Evolutionary conservation across 441 rosid genomes (phyloP), one percentile per base, ranked within the genome.

Genomic region (Flueggea neowawraea): DNA sequence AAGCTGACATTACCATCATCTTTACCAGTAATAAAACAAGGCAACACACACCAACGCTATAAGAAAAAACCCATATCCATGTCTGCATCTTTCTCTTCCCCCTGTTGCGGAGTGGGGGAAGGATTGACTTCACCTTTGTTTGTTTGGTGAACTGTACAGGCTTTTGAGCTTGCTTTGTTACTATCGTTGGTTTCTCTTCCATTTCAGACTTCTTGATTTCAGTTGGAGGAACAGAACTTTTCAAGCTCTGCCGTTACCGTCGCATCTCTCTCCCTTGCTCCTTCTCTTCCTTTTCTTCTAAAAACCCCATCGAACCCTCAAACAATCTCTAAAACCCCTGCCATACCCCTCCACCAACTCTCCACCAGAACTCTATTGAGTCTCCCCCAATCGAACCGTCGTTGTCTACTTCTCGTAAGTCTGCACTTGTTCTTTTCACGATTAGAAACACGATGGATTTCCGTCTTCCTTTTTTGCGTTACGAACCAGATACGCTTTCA

Each of bases 41-140:
- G 77, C 83, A 17, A 84, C 14, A 36, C 70, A 57, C 10, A 65
- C 65, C 57, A 71, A 12, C 31, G 62, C 71, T 6, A 70, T 8
- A 49, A 84, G 75, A 54, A 82, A 71, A n/a, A 7, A 66, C 74
- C 98, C 93, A 89, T 89, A 83, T 89, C 93, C 95, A 91, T 57
- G 84, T 70, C 70, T 74, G 82, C 78, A 83, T 81, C 71, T 76
- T 89, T 69, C 87, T 79, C 82, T 78, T 89, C 49, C 90, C 75
- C 28, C 96, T 74, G 74, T 79, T 84, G 62, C 96, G 86, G 32
- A 87, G 71, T 15, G 93, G 86, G 11, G 72, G 80, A 44, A 96
- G 91, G 71, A 82, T 60, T 13, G 87, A 72, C 67, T 83, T 84
- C 36, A 79, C 54, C 78, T 79, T 86, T 62, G 53, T 80, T 67